A percentile compares a stretch with the other conserved stretches of the same genome.
These are phyloP conservation scores for Aegilops umbellulata DNA, from an alignment of 176 grass and related monocot species.

Conservation along the genomic window DNA sequence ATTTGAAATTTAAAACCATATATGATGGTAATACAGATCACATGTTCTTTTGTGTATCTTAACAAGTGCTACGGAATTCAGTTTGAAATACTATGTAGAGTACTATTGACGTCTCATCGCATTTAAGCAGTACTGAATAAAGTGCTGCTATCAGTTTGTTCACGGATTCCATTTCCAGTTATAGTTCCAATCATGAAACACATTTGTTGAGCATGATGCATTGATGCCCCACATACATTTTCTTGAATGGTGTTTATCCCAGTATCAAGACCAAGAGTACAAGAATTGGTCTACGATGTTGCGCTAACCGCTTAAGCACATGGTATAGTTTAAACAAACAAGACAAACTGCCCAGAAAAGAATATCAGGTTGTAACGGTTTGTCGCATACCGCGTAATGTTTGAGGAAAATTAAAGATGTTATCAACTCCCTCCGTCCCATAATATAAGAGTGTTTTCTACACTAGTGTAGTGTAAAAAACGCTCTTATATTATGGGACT, in stretches of 20 bases:
- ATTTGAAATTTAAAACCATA: not conserved
- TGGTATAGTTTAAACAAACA: not conserved
- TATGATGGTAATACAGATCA: not conserved
- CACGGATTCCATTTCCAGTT: not conserved
- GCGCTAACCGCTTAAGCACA: not conserved
- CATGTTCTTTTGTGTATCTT: not conserved
- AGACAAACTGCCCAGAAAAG: constrained; percentile 2
- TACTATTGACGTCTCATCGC: not conserved
- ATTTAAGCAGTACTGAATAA: not conserved
- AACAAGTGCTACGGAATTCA: not conserved
- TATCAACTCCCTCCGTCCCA: not conserved
- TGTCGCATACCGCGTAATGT: not conserved
- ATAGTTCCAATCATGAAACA: not conserved
- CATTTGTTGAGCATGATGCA: not conserved
- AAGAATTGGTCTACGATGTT: not conserved
- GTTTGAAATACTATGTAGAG: not conserved
- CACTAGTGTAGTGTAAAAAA: too few species aligned
- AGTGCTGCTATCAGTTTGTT: not conserved
- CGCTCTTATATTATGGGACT: too few species aligned
- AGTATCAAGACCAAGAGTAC: not conserved
- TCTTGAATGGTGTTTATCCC: not conserved
- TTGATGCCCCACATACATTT: not conserved
- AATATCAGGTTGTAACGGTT: not conserved
- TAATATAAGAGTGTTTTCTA: too few species aligned
- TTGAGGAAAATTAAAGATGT: not conserved